A percentile compares a stretch with the other conserved stretches of the same genome.
phyloP scores from a whole-genome alignment of 1,139 yeast species.

The Nematodospora anomalae region DNA sequence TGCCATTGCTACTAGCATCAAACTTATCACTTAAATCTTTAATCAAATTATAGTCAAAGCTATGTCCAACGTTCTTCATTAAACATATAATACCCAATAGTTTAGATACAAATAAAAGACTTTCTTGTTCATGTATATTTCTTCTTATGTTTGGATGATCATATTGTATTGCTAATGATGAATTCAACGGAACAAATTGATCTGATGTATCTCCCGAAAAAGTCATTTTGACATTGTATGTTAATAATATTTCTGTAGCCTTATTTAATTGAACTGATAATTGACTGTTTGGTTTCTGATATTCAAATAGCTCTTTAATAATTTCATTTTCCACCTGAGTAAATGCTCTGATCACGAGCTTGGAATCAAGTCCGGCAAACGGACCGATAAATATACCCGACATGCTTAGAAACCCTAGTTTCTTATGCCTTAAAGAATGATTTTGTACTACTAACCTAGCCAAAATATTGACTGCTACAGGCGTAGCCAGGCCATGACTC shows the following conservation, averaged over 20 bases:
- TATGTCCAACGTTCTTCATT: slow-evolving; percentile 39
- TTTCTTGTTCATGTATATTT: slow-evolving; percentile 21
- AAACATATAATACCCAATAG: slow-evolving; percentile 36
- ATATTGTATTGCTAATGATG: slow-evolving; percentile 44
- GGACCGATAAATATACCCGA: slow-evolving; percentile 51
- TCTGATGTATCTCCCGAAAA: slow-evolving; percentile 49
- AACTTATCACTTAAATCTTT: slow-evolving; percentile 31
- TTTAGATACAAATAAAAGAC: slow-evolving; percentile 18
- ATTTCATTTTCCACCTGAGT: slow-evolving; percentile 48
- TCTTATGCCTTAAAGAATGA: slow-evolving; percentile 15
- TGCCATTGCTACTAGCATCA: slow-evolving; percentile 12
- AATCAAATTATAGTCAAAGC: slow-evolving; percentile 31
- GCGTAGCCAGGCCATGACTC: slow-evolving; percentile 47
- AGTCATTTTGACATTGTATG: slow-evolving; percentile 48
- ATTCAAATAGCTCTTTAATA: slow-evolving; percentile 48
- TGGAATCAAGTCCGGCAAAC: slow-evolving; percentile 41
- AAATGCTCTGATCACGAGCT: slow-evolving; percentile 48
- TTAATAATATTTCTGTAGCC: slow-evolving; percentile 33
- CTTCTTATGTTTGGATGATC: slow-evolving; percentile 58
- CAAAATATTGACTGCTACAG: slow-evolving; percentile 45
- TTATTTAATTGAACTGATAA: slow-evolving; percentile 31
- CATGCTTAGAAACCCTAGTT: slow-evolving; percentile 45
- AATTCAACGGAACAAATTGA: slow-evolving; percentile 45
- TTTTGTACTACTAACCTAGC: slow-evolving; percentile 26
- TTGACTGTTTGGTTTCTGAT: slow-evolving; percentile 38